A percentile compares a stretch with the other conserved stretches of the same genome.
phyloP scores from a whole-genome alignment of 169 alveolate species.

The Perkinsus olseni region DNA sequence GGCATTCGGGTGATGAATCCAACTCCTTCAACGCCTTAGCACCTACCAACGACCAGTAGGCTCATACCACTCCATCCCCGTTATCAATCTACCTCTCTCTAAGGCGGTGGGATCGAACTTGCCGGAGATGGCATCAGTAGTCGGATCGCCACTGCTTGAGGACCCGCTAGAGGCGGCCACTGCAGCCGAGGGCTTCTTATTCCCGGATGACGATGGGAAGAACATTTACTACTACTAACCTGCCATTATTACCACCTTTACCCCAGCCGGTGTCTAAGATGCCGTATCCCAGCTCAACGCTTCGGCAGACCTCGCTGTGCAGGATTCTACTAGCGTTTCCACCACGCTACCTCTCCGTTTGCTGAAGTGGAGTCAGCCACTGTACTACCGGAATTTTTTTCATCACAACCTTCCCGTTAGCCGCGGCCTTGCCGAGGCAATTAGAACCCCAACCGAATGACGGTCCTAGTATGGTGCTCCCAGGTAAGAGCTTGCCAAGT shows the following conservation, averaged over 20 bases:
- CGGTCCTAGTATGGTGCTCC: neutral
- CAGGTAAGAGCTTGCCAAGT: no score
- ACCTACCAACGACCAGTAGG: constrained; percentile 22
- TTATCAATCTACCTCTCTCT: constrained; percentile 70
- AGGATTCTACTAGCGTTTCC: no score
- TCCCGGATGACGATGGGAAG: neutral
- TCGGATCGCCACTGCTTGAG: neutral
- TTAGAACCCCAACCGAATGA: neutral
- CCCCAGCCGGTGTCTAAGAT: no score
- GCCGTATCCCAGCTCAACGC: no score
- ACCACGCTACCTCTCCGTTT: no score
- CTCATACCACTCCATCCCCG: neutral
- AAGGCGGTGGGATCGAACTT: constrained; percentile 92
- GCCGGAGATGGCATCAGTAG: neutral
- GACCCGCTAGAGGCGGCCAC: neutral
- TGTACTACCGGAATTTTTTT: no score
- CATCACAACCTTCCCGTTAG: no score
- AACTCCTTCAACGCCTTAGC: constrained; percentile 94
- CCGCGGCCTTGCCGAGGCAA: no score
- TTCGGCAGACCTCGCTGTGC: no score
- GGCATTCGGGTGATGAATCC: constrained; percentile 83
- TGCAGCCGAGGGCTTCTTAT: constrained; percentile 4
- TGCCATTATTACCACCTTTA: neutral
- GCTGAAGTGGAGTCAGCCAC: no score
- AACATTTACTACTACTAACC: neutral